Base-by-base conservation (phyloP, 306 rosid genomes). In the Cicer cuneatum region DNA sequence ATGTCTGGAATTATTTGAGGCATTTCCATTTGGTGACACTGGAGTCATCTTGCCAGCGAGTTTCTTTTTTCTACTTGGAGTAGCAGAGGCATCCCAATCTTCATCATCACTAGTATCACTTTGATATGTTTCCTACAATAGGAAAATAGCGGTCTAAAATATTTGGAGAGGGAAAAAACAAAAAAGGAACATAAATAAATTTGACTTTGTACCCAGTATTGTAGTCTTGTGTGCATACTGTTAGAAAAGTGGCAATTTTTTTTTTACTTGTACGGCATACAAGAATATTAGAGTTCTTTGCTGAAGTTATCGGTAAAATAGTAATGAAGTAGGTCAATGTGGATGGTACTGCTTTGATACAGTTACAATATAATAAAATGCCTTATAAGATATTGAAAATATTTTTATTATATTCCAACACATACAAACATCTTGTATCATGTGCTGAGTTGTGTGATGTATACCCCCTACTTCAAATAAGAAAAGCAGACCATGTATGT, bases 31-130 rank as follows among this genome's bases (percentile, higher is more conserved):
- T 12, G 85, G 84, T 58, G 87, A 80, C 72, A 18, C 59, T 35
- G 74, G 41, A 74, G 75, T 70, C 46, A 29, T 70, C 69, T 84
- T 68, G 61, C 63, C 58, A 9, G 54, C 19, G 77, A 53, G 37
- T 69, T 74, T 71, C 73, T 70, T 83, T 66, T 81, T 77, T 60
- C 84, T 82, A 60, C 74, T 78, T 11, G 84, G 79, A 45, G 78
- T 83, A 69, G 76, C 63, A 71, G 70, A 48, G 69, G 18, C 84
- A 69, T 69, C 80, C 85, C 88, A 92, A 41, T 88, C 97, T 66
- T 90, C 96, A 73, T 92, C 97, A 2, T 91, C 96, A 54, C 99
- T 95, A 33, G 95, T 85, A 39, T 87, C 92, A 48, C 86, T 86
- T 69, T 85, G 83, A 72, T 92, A 90, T 52, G 90, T 54, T 83